These are phyloP conservation scores for Salvia sclarea DNA, from an alignment of 305 asterid species.

Conservation along the genomic window DNA sequence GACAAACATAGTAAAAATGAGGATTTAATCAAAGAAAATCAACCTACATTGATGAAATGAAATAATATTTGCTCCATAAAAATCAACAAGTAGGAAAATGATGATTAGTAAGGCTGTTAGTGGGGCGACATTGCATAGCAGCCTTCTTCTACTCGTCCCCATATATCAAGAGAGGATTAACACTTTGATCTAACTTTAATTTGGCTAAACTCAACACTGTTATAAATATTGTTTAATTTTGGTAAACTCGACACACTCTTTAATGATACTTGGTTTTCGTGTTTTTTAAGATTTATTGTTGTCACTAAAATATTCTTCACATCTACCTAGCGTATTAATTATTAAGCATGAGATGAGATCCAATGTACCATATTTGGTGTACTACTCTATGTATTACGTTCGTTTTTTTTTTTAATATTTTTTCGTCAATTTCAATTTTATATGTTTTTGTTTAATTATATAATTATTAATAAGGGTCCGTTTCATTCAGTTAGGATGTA, in stretches of 20 bases:
- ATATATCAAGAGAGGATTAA: no score
- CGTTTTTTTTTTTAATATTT: no score
- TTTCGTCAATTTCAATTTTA: no score
- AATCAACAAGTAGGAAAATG: conserved; percentile 28
- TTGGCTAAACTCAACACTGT: background rate
- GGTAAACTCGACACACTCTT: background rate
- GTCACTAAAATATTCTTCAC: background rate
- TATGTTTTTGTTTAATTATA: no score
- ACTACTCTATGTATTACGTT: no score
- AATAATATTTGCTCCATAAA: conserved; percentile 23
- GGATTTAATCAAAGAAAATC: background rate
- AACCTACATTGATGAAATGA: conserved; percentile 29
- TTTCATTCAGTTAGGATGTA: no score
- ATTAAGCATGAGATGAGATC: no score
- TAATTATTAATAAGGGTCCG: no score
- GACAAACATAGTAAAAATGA: background rate
- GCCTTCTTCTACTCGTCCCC: conserved; percentile 27
- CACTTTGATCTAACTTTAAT: background rate
- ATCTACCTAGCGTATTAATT: no score
- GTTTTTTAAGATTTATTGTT: background rate
- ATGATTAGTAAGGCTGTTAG: conserved; percentile 27
- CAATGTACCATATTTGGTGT: no score
- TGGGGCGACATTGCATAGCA: no score
- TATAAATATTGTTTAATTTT: background rate
- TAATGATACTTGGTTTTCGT: conserved; percentile 9